phyloP scores from a whole-genome alignment of 192 early-diverging fungal genomes.

The Lunasporangiospora selenospora region DNA sequence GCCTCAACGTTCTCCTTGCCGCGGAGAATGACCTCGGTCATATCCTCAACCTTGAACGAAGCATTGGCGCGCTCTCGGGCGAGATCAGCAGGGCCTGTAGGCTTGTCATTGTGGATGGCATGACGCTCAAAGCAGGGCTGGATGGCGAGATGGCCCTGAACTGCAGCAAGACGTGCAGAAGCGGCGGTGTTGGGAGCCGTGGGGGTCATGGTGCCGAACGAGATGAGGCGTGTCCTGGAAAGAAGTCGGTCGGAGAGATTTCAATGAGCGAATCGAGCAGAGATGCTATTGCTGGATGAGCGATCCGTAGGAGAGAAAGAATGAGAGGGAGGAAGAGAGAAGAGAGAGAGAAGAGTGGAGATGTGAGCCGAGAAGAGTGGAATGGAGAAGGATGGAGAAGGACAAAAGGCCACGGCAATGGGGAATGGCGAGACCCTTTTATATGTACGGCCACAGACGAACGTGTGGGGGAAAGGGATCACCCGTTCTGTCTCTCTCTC shows the following conservation, averaged over 20 bases:
- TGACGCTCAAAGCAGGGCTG: slow-evolving; percentile 47
- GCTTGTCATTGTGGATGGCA: slow-evolving; percentile 44
- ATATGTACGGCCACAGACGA: neutral
- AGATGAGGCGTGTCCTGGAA: neutral
- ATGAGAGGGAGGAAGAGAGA: neutral
- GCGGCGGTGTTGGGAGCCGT: slow-evolving; percentile 39
- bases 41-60: slow-evolving; percentile 56
- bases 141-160: slow-evolving; percentile 48
- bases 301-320: neutral
- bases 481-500: neutral
- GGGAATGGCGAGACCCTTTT: neutral
- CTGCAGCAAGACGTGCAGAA: slow-evolving; percentile 34
- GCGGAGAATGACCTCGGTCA: slow-evolving; percentile 54
- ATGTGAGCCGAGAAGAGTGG: neutral
- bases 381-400: slow-evolving; percentile 1
- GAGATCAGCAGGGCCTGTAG: slow-evolving; percentile 58
- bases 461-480: neutral
- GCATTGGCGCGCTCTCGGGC: slow-evolving; percentile 60
- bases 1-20: slow-evolving; percentile 54
- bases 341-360: neutral
- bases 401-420: neutral
- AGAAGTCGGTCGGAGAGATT: slow-evolving; percentile 1
- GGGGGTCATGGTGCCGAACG: neutral
- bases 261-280: neutral
- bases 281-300: too few species aligned